Percentiles rank a stretch among this genome's conserved stretches.
Conservation (phyloP, 2,329 filamentous ascomycete species). For the Phoma sp. region DNA sequence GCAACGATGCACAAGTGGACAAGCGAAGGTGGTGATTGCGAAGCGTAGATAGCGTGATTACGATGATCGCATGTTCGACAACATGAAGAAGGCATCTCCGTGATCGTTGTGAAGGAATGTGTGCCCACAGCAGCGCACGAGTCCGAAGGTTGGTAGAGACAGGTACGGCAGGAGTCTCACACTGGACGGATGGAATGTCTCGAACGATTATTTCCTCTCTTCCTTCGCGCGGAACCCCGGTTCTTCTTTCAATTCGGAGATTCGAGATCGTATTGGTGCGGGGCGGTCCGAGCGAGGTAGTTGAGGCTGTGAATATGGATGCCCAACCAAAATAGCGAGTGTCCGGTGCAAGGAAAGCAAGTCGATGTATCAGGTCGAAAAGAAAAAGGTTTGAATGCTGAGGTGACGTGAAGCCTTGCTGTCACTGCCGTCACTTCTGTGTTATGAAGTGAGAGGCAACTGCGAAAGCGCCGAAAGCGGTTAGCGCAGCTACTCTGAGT, state of each 20-base stretch:
- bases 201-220: neutral
- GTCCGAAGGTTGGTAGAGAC: neutral
- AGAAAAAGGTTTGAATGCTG: neutral
- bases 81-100: slow-evolving; percentile 23
- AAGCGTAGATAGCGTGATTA: slow-evolving; percentile 27
- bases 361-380: neutral
- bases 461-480: slow-evolving; percentile 3
- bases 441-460: slow-evolving; percentile 7
- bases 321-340: neutral
- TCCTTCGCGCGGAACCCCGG: neutral
- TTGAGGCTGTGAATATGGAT: slow-evolving; percentile 9
- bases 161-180: neutral
- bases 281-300: slow-evolving; percentile 5
- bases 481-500: slow-evolving; percentile 3
- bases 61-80: slow-evolving; percentile 41
- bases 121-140: neutral
- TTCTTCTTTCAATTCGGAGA: neutral
- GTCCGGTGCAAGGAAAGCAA: neutral
- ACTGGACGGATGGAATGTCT: neutral
- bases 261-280: slow-evolving; percentile 3
- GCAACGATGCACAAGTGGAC: slow-evolving; percentile 34
- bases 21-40: slow-evolving; percentile 20
- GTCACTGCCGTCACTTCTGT: neutral
- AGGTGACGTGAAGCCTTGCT: neutral
- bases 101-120: neutral